A percentile compares a stretch with the other conserved stretches of the same genome.
phyloP scores from a whole-genome alignment of 306 rosid genomes.

The Ceratonia siliqua region DNA sequence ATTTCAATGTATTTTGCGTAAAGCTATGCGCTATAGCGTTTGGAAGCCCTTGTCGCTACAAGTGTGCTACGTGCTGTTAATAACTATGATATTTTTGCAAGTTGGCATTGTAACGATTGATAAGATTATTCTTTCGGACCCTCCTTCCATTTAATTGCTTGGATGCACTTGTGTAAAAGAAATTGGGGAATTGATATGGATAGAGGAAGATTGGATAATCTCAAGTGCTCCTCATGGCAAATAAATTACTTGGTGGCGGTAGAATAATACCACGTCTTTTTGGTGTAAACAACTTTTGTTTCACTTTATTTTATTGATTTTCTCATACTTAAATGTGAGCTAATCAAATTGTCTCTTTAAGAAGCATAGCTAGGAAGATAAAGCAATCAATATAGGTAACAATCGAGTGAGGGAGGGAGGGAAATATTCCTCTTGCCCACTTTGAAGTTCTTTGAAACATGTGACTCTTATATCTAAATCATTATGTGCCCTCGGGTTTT shows the following conservation, averaged over 20 bases:
- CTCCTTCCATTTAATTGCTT: not conserved
- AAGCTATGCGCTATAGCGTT: too few relatives aligned
- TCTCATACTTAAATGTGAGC: not conserved
- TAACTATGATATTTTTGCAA: not conserved
- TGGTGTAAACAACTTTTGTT: not conserved
- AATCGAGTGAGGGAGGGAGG: not conserved
- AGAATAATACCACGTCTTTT: not conserved
- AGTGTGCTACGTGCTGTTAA: too few relatives aligned
- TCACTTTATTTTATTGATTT: not conserved
- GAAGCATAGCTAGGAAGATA: not conserved
- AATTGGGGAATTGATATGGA: not conserved
- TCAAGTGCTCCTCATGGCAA: not conserved
- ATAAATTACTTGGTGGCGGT: not conserved
- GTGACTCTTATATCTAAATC: not conserved
- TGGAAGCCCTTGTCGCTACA: too few relatives aligned
- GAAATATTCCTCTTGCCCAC: not conserved
- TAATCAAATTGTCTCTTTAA: not conserved
- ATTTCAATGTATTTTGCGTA: too few relatives aligned
- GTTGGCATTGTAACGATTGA: not conserved
- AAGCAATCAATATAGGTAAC: not conserved
- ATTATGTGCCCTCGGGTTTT: not conserved
- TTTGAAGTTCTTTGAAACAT: not conserved
- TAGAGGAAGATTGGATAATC: not conserved
- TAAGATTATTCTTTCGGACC: not conserved
- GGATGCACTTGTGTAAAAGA: not conserved